A percentile compares a stretch with the other conserved stretches of the same genome.
phyloP scores from a whole-genome alignment of 768 basidiomycete species.

The Fibroporia radiculosa region DNA sequence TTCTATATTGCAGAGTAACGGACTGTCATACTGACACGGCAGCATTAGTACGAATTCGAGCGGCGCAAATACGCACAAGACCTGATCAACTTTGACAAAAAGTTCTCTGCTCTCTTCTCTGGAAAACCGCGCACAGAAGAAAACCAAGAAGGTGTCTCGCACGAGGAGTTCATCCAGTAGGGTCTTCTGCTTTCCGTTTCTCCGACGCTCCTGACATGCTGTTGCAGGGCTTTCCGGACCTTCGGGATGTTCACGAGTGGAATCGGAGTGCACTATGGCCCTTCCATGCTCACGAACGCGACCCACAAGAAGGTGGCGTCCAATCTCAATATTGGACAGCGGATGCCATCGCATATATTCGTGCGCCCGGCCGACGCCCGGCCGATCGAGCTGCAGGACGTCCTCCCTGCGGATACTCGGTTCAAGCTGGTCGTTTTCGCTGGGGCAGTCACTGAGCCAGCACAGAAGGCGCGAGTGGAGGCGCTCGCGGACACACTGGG shows the following conservation, averaged over 20 bases:
- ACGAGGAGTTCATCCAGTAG: conserved; percentile 38
- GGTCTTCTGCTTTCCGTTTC: conserved; percentile 6
- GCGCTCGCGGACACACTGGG: conserved; percentile 15
- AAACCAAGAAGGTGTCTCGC: conserved; percentile 38
- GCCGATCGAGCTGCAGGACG: conserved; percentile 42
- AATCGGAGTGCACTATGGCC: conserved; percentile 41
- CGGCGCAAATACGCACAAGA: conserved; percentile 47
- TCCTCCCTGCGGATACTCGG: conserved; percentile 37
- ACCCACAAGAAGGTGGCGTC: conserved; percentile 29
- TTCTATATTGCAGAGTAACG: background rate
- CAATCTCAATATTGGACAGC: conserved; percentile 40
- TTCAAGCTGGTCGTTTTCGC: conserved; percentile 43
- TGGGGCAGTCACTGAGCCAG: conserved; percentile 26
- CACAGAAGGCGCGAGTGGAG: conserved; percentile 13
- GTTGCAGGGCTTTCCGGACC: conserved; percentile 33
- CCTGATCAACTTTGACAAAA: conserved; percentile 46
- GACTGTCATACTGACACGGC: background rate
- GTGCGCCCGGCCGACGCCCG: conserved; percentile 39
- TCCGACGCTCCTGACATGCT: background rate
- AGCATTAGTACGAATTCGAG: conserved; percentile 42
- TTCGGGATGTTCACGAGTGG: conserved; percentile 41
- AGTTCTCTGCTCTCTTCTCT: conserved; percentile 44
- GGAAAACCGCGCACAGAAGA: conserved; percentile 38
- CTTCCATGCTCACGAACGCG: conserved; percentile 30
- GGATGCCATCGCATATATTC: conserved; percentile 39